Base-by-base conservation (phyloP, 2,329 filamentous ascomycete species). In the Lithohypha guttulata region DNA sequence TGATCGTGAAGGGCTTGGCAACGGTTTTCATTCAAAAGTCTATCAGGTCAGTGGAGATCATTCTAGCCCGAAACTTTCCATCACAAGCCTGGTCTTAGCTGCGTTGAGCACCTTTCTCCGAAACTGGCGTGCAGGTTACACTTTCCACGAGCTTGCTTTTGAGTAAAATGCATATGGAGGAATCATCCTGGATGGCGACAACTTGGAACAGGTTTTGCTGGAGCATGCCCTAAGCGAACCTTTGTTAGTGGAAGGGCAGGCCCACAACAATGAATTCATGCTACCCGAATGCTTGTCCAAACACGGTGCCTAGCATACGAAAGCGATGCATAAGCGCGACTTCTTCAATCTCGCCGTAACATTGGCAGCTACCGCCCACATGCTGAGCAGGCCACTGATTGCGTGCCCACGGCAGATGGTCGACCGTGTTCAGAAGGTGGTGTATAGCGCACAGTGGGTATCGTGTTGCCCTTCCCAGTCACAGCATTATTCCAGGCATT, bases 281-380 rank as follows among this genome's bases (percentile, higher is more conserved):
- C 27, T 30, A 30, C 29, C 37, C 28, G 30, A 26, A 34, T 19
- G 37, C 37, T 34, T 40, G 30, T 40, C 19, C 9, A 34, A n/a
- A 30, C 37, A 40, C 20, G 17, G 11, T 21, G 22, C 19, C 18
- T 40, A 40, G 37, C 21, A 20, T 13, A n/a, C 33, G 29, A 26
- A n/a, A n/a, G 15, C 22, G 37, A 27, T 34, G 35, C 30, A 40
- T 34, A 40, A 40, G 37, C 37, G 37, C 15, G 23, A 21, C 14
- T 33, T n/a, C 9, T 13, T 26, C 37, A 30, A 18, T 34, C 18
- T 40, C 29, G 37, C 37, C 21, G 26, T 23, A 15, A 17, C 10
- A 35, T 14, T 25, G 18, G 21, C 29, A 27, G 27, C 9, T 8
- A 27, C 8, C 23, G 17, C 15, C 27, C 11, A 29, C 26, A 31